A percentile compares a stretch with the other conserved stretches of the same genome.
These are phyloP conservation scores for Zygnema cylindricum DNA, from an alignment of 139 green algal species.

Conservation along the genomic window DNA sequence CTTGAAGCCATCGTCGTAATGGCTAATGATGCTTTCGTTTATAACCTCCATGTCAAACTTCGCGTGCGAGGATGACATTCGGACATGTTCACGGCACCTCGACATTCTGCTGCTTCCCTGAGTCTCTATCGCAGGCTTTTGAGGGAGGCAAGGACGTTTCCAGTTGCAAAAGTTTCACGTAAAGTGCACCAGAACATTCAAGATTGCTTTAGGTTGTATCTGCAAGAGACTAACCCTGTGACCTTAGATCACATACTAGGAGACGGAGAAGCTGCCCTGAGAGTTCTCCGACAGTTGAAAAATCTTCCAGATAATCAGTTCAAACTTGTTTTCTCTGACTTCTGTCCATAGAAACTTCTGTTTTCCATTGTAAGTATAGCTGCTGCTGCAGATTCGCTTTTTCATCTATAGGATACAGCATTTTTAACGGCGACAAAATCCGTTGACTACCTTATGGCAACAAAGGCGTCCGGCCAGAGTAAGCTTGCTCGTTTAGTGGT, in stretches of 20 bases:
- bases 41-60: too few relatives aligned
- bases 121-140: background rate
- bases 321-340: background rate
- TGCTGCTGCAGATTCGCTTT: background rate
- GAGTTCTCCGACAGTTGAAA: background rate
- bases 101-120: background rate
- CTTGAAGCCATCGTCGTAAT: too few relatives aligned
- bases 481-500: conserved; percentile 58
- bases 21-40: too few relatives aligned
- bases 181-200: conserved; percentile 22
- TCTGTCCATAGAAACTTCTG: background rate
- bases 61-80: too few relatives aligned
- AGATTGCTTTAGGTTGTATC: conserved; percentile 1
- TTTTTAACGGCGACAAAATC: background rate
- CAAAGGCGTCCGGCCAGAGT: conserved; percentile 2
- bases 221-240: background rate
- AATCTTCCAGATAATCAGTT: background rate
- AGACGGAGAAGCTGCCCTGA: background rate
- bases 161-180: background rate
- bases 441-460: background rate
- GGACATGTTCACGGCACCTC: too few relatives aligned
- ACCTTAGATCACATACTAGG: background rate
- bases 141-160: background rate
- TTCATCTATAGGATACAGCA: background rate
- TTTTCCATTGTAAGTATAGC: background rate